Evolutionary conservation across 352 stramenopile genomes (phyloP).

Genomic region (Phytopythium helicoides): DNA sequence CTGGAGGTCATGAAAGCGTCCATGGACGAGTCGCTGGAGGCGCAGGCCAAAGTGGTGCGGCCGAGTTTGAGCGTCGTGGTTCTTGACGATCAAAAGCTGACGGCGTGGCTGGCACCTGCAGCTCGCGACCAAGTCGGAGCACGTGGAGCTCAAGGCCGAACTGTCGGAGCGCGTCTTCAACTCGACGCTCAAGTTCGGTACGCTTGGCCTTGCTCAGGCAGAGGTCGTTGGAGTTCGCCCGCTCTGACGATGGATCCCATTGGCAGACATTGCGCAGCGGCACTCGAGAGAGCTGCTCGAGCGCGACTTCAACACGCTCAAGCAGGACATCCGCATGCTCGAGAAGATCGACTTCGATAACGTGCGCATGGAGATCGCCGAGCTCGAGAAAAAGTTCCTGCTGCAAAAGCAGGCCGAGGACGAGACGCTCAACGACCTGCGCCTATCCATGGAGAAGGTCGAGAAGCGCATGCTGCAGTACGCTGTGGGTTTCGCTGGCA

Average conservation of each 20-base stretch:
- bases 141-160: constrained; percentile 83
- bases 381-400: constrained; percentile 89
- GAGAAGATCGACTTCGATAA: constrained; percentile 91
- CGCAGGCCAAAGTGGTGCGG: constrained; percentile 43
- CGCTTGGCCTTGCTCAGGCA: not conserved
- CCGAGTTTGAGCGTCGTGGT: not conserved
- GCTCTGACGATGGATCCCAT: not conserved
- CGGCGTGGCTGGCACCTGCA: constrained; percentile 11
- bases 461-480: constrained; percentile 90
- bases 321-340: constrained; percentile 89
- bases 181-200: constrained; percentile 89
- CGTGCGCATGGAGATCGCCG: constrained; percentile 83
- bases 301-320: constrained; percentile 88
- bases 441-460: constrained; percentile 87
- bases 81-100: too few relatives aligned
- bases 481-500: constrained; percentile 82
- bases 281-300: constrained; percentile 87
- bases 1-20: constrained; percentile 79
- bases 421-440: constrained; percentile 83
- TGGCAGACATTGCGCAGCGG: constrained; percentile 81
- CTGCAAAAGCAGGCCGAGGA: constrained; percentile 88
- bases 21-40: constrained; percentile 75
- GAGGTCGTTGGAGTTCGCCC: not conserved
- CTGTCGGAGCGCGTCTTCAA: constrained; percentile 88
- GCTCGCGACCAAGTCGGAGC: constrained; percentile 85